Percentiles rank a stretch among this genome's conserved stretches.
phyloP scores from a whole-genome alignment of 768 basidiomycete species.

The Termitomyces sp. region DNA sequence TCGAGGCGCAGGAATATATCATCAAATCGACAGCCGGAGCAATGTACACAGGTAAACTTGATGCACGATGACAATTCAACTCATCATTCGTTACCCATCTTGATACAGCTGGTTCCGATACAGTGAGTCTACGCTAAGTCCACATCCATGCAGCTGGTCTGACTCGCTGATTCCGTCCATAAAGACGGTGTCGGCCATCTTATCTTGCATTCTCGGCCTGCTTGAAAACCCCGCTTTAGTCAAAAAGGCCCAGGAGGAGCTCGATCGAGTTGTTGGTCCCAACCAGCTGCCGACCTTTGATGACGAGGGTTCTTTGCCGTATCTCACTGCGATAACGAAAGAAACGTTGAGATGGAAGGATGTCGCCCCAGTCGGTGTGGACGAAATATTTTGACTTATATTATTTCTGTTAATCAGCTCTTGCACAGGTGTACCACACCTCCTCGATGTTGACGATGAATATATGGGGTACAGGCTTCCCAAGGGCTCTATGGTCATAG shows the following conservation, averaged over 20 bases:
- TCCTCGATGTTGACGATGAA: slow-evolving; percentile 22
- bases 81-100: neutral
- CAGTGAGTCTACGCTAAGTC: slow-evolving; percentile 12
- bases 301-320: slow-evolving; percentile 22
- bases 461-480: slow-evolving; percentile 33
- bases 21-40: slow-evolving; percentile 19
- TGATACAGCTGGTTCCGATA: slow-evolving; percentile 21
- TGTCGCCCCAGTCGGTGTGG: slow-evolving; percentile 19
- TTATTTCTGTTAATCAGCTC: neutral
- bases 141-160: neutral
- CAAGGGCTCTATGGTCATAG: slow-evolving; percentile 23
- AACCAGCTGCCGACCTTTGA: slow-evolving; percentile 24
- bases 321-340: slow-evolving; percentile 25
- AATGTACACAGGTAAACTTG: slow-evolving; percentile 19
- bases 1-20: slow-evolving; percentile 12
- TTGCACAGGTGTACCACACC: slow-evolving; percentile 24
- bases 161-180: neutral
- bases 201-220: slow-evolving; percentile 24
- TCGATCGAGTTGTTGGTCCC: slow-evolving; percentile 23
- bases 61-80: neutral
- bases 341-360: slow-evolving; percentile 27
- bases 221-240: slow-evolving; percentile 22
- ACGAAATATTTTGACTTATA: neutral
- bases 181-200: slow-evolving; percentile 20
- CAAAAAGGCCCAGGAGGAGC: slow-evolving; percentile 23